Evolutionary conservation across 345 rosid species (phyloP), one percentile per base, ranked within the genome.

Genomic region (Citrus glauca): DNA sequence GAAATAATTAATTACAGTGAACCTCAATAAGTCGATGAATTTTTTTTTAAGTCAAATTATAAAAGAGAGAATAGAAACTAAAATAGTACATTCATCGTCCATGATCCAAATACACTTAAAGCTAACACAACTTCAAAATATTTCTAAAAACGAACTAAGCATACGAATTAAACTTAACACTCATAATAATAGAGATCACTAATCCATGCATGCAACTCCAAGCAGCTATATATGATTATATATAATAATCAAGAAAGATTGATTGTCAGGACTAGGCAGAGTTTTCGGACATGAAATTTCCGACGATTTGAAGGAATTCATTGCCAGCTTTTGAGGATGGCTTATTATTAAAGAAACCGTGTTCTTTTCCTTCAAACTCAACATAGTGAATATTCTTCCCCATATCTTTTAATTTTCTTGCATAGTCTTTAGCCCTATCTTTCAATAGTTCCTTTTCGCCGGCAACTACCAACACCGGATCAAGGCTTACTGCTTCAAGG

Each of bases 391-490:
- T 77, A 1, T 79, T 80, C 79, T 93, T 93, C 7, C 92, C 92
- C 91, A 90, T 79, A 5, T 61, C 82, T 77, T 84, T 85, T 45
- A 94, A 59, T 82, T 81, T 88, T 45, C 33, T 76, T 7, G 94
- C 95, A 82, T 94, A 94, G 14, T 91, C 98, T 45, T 87, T 66
- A 27, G 82, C 93, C 70, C 98, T 87, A 65, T 94, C 97, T 79
- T 80, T 93, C 81, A 93, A 27, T 76, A 94, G 78, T 75, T 94
- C 98, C 37, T 75, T 72, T 27, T 90, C 83, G 0, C 97, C 98
- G 2, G 80, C 92, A 10, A 91, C 81, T 37, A 90, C 95, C 84
- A 93, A 74, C 73, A 94, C 81, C 6, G 97, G 97, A 38, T 83
- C 94, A 57, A 90, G 82, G 6, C 14, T 77, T 33, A 84, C 69